Evolutionary conservation across 768 basidiomycete species (phyloP), one percentile per base, ranked within the genome.

Genomic region (Arthromyces matolae): DNA sequence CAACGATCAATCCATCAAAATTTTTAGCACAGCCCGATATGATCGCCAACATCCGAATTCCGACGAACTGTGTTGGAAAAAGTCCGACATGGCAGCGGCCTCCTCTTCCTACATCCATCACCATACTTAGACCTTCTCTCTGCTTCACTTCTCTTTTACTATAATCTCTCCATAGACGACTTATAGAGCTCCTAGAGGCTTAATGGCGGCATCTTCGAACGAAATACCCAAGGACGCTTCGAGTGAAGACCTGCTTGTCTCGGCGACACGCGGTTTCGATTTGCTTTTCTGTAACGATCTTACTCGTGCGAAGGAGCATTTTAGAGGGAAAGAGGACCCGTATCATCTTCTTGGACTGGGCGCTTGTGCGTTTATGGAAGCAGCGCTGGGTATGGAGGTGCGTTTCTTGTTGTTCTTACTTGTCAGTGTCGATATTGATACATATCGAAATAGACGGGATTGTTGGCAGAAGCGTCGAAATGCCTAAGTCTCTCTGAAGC

Each of bases 311-410:
- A 67, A 76, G 48, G 56, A 66, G 9, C 67, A 72, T 31, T 84
- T 89, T 60, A 52, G 68, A n/a, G 57, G 60, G 12, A 60, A 65
- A 8, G 72, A 79, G 28, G 83, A 84, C 31, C 81, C 89, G 0
- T 85, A 88, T 57, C 88, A 91, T 62, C 70, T 78, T 16, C 71
- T 90, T 49, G 89, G 89, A 1, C 68, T 80, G 0, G 89, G 87
- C 13, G 80, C 84, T 0, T 83, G 82, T 49, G 77, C 79, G 0
- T 90, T 90, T 55, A 67, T 90, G 35, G 83, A 89, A 62, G 89
- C 87, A 0, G 86, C 84, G 1, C 67, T 90, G 12, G 85, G 86
- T n/a, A 80, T 89, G 81, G 89, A 91, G 77, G 84, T 83, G 29
- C 10, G 68, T 61, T 28, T n/a, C n/a, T n/a, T 23, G 23, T 49